These are phyloP conservation scores for Sutorius australiensis DNA, from an alignment of 768 basidiomycete species.

Conservation along the genomic window DNA sequence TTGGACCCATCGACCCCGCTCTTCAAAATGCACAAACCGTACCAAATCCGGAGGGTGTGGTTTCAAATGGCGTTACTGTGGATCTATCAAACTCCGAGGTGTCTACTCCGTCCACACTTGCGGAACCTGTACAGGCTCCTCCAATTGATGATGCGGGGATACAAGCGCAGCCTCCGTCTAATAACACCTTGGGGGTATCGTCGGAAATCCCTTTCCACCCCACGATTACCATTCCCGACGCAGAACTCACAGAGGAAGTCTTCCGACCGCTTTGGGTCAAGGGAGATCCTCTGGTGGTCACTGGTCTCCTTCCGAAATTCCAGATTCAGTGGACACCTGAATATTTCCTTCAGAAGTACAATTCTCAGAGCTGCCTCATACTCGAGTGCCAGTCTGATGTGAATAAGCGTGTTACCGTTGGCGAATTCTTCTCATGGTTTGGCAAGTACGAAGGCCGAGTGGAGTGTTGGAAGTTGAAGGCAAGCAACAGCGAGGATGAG, in stretches of 20 bases:
- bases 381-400: slow-evolving; percentile 78
- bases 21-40: slow-evolving; percentile 19
- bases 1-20: slow-evolving; percentile 29
- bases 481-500: slow-evolving; percentile 32
- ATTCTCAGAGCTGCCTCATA: slow-evolving; percentile 60
- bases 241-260: slow-evolving; percentile 50
- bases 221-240: slow-evolving; percentile 44
- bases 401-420: slow-evolving; percentile 61
- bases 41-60: neutral
- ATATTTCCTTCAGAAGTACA: slow-evolving; percentile 71
- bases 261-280: slow-evolving; percentile 70
- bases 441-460: slow-evolving; percentile 58
- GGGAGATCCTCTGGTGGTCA: slow-evolving; percentile 79
- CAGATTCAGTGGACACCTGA: slow-evolving; percentile 76
- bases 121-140: slow-evolving; percentile 7
- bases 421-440: slow-evolving; percentile 77
- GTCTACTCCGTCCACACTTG: slow-evolving; percentile 1
- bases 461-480: slow-evolving; percentile 73
- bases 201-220: slow-evolving; percentile 43
- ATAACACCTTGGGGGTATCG: slow-evolving; percentile 8
- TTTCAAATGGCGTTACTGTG: slow-evolving; percentile 12
- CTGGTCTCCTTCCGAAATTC: slow-evolving; percentile 58
- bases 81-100: slow-evolving; percentile 5
- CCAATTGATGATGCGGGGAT: neutral
- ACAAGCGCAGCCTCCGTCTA: slow-evolving; percentile 6